Evolutionary conservation across 148 eudicot genomes (phyloP), one percentile per base, ranked within the genome.

Genomic region (Rhododendron mucronatum): DNA sequence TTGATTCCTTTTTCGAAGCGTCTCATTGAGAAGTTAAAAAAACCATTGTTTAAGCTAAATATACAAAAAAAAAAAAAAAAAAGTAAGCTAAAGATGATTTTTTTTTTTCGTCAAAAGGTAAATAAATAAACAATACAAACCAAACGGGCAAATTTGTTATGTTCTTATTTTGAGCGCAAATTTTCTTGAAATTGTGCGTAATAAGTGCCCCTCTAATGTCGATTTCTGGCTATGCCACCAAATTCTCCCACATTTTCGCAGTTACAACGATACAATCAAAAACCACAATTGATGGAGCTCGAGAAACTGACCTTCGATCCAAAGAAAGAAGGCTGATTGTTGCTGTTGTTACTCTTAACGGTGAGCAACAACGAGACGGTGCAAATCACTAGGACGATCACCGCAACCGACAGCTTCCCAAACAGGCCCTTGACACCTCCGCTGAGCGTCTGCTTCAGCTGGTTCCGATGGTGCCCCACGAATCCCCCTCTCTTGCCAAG

Each of bases 301-400:
- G 5, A 1, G 53, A 23, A 78, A 21, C 83, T 35, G 53, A 93
- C 96, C 94, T 92, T 65, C 7, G 97, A 87, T 86, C n/a, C 81
- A 65, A 92, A 35, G 50, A 88, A 33, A 28, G 93, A 84, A 41
- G 76, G 89, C 12, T 65, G 71, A 65, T 65, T 65, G 14, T 8
- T 30, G 71, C 14, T 47, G 47, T 86, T 50, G 47, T 90, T 81
- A 73, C 87, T 90, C 86, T 78, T 88, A 5, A 86, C 85, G 39
- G 93, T 89, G 76, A 94, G 91, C 45, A 91, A 71, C 44, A 94
- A 87, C 57, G 92, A 91, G 74, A 96, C 76, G 77, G 91, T 90
- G 82, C 94, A 94, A 85, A 93, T 83, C 50, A 93, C 90, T 20
- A 94, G 84, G 2, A 96, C 90, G 55, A 94, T 53, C 77, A 91